Base-by-base conservation (phyloP, 768 basidiomycete genomes). In the Suillus discolor region DNA sequence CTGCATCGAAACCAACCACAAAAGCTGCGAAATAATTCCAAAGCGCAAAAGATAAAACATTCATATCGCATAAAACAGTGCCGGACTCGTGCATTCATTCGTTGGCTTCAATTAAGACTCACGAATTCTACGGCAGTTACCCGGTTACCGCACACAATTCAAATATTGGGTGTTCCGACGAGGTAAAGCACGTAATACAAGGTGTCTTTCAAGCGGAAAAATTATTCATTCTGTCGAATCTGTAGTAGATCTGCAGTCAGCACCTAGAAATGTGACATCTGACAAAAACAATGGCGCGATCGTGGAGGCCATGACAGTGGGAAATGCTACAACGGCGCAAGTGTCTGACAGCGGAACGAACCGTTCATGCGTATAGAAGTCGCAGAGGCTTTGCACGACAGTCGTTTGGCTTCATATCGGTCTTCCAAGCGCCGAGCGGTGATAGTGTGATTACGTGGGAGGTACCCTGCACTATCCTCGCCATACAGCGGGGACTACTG, bases 341-440 rank as follows among this genome's bases (percentile, higher is more conserved):
- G 59, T 82, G 76, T 81, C 69, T 75, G 88, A 87, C 88, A 89
- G 79, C 87, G 81, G 88, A 90, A 90, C 88, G 88, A 90, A 80
- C 88, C 84, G 73, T 78, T 73, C 80, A 70, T 61, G 72, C 66
- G 49, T 25, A 60, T 16, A 63, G 41, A 49, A 23, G 61, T 57
- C 63, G 15, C 23, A 39, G 61, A 61, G 53, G 61, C 38, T 44
- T 53, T 72, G 72, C 78, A 69, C 74, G 79, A 75, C 73, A 81
- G 87, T 84, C 89, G 87, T 83, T 77, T 70, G 67, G 84, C 83
- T 89, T 87, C 88, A 79, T 69, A 80, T 82, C 68, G 55, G 78
- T 84, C 65, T 84, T 65, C 77, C 83, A 75, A 72, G 74, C 63
- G 23, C 68, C 73, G 51, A 65, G 63, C 77, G 79, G 76, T 77